Base-by-base conservation (phyloP, 192 early-diverging fungal species). In the Entomortierella beljakovae region DNA sequence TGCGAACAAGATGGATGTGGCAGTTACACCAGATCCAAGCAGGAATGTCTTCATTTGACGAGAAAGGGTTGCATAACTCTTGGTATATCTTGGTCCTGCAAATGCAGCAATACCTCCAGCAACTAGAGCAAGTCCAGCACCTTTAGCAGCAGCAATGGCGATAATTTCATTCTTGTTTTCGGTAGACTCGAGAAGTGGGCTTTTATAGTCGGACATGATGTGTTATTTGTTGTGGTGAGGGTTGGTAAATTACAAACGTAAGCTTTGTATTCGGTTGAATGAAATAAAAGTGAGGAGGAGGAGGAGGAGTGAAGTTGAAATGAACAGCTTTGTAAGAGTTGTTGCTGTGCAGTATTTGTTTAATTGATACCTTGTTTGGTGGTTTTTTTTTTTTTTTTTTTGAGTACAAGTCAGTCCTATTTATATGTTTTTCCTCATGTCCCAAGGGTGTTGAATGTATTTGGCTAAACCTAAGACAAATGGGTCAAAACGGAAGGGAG, bases 11-110 rank as follows among this genome's bases (percentile, higher is more conserved):
- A 79, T 43, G 2, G 75, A 38, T 6, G 75, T 79, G 1, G 75
- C 75, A 13, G 75, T 68, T 35, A 65, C 75, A 70, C 75, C 75
- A 63, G 75, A 60, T 25, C 75, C 75, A 62, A 79, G 67, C 26
- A 79, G 33, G 75, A 79, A 69, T 20, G 25, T 69, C 56, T 79
- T 79, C 62, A 79, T 60, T 18, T 61, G 62, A 7, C 62, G 60
- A 32, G 67, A 65, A 3, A 79, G 38, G 26, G 75, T 65, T 61
- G 53, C 54, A 58, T 79, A 79, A 34, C 49, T 61, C 23, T 65
- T 53, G 4, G 75, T 70, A 51, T 79, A 79, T 38, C 75, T 66
- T 23, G 75, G 20, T 18, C 75, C 75, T 13, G 75, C 69, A 26
- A 79, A 23, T 49, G 68, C 75, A 34, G 70, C 33, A 33, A 79